Percentiles rank a stretch among this genome's conserved stretches.
Conservation (phyloP, 768 basidiomycete species). For the Russula griseocarnosa region DNA sequence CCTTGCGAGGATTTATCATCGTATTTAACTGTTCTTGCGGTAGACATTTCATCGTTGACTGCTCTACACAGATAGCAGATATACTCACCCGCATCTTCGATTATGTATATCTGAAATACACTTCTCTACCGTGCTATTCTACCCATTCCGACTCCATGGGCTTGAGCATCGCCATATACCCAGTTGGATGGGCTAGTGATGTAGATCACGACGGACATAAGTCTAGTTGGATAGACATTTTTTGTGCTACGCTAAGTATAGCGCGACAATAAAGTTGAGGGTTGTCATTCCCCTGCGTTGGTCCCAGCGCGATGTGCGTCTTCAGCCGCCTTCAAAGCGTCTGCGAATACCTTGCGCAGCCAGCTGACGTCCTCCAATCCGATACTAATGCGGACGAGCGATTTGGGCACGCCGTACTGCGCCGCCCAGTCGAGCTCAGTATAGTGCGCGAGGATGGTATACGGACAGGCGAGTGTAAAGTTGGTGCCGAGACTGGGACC, state of each 20-base stretch:
- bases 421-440: constrained; percentile 89
- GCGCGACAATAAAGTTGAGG: neutral
- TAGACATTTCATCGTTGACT: neutral
- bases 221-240: constrained; percentile 29
- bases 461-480: constrained; percentile 93
- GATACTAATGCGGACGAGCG: constrained; percentile 84
- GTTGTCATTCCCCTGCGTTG: neutral
- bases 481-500: constrained; percentile 93
- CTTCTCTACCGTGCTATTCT: neutral
- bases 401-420: constrained; percentile 76
- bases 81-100: neutral
- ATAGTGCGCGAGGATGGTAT: constrained; percentile 89
- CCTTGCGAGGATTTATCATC: constrained; percentile 28
- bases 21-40: neutral
- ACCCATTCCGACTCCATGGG: neutral
- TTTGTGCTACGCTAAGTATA: neutral
- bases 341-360: constrained; percentile 55
- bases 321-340: constrained; percentile 75
- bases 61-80: neutral
- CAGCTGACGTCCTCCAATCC: constrained; percentile 72
- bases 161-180: no score
- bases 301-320: constrained; percentile 23
- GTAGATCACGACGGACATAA: neutral
- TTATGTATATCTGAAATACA: neutral
- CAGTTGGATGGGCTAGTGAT: constrained; percentile 13